Conservation (phyloP, 345 rosid species). For the Eucalyptus marginata region DNA sequence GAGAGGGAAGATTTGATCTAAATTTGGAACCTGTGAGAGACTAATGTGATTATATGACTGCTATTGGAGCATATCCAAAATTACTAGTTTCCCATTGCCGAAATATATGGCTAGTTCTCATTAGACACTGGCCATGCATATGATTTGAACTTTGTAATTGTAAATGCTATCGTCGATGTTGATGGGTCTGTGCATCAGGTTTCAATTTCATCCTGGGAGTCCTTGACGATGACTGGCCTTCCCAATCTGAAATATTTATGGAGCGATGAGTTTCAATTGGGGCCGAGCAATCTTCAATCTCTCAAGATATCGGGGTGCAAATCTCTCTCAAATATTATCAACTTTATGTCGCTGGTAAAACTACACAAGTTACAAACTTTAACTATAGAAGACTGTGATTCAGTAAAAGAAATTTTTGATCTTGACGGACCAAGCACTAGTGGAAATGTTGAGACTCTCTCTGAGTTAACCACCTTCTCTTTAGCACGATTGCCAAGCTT, state of each 20-base stretch:
- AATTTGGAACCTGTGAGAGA: too few species aligned
- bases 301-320: accelerated
- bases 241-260: neutral
- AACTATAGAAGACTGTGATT: neutral
- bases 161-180: neutral
- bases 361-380: neutral
- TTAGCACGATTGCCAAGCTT: accelerated
- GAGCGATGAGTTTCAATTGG: neutral
- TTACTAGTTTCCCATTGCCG: too few species aligned
- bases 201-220: neutral
- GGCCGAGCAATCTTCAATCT: neutral
- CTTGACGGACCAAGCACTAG: accelerated
- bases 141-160: too few species aligned
- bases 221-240: neutral
- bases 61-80: too few species aligned
- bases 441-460: neutral
- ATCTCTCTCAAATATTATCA: neutral
- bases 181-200: neutral
- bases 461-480: accelerated
- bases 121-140: too few species aligned
- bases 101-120: too few species aligned
- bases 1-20: too few species aligned
- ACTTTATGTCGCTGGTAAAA: accelerated
- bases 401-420: neutral
- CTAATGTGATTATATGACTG: too few species aligned